Base-by-base conservation (phyloP, 371 early-diverging fungal species). In the Apophysomyces ossiformis region DNA sequence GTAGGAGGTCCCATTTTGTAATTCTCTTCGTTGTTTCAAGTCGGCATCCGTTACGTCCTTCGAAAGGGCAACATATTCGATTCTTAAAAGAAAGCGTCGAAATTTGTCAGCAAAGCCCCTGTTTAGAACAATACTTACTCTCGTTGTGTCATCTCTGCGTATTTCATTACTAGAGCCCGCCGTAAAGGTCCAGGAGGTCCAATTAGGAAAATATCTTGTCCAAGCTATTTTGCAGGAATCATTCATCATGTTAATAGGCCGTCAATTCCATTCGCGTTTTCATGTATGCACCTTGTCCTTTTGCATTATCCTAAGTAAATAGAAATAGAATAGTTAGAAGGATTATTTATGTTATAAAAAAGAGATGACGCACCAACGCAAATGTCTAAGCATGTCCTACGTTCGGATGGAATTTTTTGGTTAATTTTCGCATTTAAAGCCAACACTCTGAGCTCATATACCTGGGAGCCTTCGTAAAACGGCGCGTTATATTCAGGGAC, bases 131-230 rank as follows among this genome's bases (percentile, higher is more conserved):
- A 21, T n/a, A 61, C 71, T 59, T 69, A 70, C 87, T 85, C 86
- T 61, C 85, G 61, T 57, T 84, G 76, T 16, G 83, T 87, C 84
- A 93, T 77, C 68, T 91, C 86, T 7, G 90, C 89, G 78, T 91
- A 93, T 76, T 88, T 88, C 82, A 90, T 82, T 1, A 89, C 87
- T 36, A 93, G 73, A 16, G 83, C 76, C 44, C 92, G 85, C 61
- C 90, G 90, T 38, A 90, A 78, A 37, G 86, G 85, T 9, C 92
- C 92, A 11, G 93, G 93, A 50, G 91, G 91, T 75, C 93, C 94
- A 37, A 92, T 83, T 61, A 94, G 82, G 69, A 94, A 93, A 67
- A 93, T 89, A 69, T 94, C 95, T 84, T 94, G 95, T 6, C 90
- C 85, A 21, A 94, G 80, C 81, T 79, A 73, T 37, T 43, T n/a